A percentile compares a stretch with the other conserved stretches of the same genome.
Evolutionary conservation across 2,329 filamentous ascomycete genomes (phyloP).

Genomic region (Alternaria metachromatica): DNA sequence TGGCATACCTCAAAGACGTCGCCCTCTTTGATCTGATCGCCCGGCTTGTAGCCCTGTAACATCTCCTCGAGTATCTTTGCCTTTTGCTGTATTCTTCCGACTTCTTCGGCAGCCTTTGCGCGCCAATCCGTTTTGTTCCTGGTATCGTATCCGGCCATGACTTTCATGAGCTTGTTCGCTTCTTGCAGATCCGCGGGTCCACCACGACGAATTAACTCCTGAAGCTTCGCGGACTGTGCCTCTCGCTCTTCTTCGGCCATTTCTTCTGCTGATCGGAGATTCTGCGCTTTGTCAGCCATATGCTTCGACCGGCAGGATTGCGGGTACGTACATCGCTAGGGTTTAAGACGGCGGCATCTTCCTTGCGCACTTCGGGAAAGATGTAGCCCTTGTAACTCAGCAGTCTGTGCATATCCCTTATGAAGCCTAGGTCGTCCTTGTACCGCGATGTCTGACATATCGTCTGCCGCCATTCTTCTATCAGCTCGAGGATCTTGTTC

Average conservation of each 20-base stretch:
- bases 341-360: constrained; percentile 95
- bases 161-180: constrained; percentile 97
- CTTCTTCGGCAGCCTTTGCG: constrained; percentile 95
- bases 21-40: constrained; percentile 76
- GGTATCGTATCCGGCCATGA: constrained; percentile 98
- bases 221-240: constrained; percentile 96
- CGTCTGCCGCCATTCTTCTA: constrained; percentile 97
- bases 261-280: constrained; percentile 93
- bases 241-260: constrained; percentile 98
- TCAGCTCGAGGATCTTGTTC: constrained; percentile 89
- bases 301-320: neutral
- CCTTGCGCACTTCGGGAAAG: constrained; percentile 88
- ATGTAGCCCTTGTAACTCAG: constrained; percentile 96
- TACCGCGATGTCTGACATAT: constrained; percentile 98
- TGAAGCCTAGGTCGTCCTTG: constrained; percentile 95
- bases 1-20: constrained; percentile 68
- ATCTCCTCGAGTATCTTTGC: constrained; percentile 91
- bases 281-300: constrained; percentile 60
- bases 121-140: constrained; percentile 96
- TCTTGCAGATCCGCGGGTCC: constrained; percentile 93
- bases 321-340: constrained; percentile 82
- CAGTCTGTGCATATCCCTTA: constrained; percentile 95
- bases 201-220: constrained; percentile 92
- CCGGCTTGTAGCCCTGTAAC: constrained; percentile 80
- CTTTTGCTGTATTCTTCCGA: constrained; percentile 94